phyloP scores from a whole-genome alignment of 371 early-diverging fungal genomes.

The Synchytrium microbalum region DNA sequence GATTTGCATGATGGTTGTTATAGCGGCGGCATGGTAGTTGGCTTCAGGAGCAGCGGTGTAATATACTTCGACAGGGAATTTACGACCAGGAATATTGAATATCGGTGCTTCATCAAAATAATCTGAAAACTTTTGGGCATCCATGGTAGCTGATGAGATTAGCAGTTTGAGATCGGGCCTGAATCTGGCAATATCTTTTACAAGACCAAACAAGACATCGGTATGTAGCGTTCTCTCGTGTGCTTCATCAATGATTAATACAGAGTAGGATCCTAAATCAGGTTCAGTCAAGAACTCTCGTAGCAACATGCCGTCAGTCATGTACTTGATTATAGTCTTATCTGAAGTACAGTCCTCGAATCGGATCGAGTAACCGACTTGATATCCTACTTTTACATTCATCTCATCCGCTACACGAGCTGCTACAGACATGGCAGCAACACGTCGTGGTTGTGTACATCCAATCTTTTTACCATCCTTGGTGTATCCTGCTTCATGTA shows the following conservation, averaged over 20 bases:
- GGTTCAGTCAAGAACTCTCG: constrained; percentile 98
- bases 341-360: constrained; percentile 96
- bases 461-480: constrained; percentile 84
- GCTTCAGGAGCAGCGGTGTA: constrained; percentile 95
- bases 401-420: constrained; percentile 95
- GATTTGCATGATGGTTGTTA: constrained; percentile 92
- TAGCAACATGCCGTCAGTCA: constrained; percentile 99
- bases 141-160: constrained; percentile 98
- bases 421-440: constrained; percentile 98
- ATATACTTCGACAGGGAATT: constrained; percentile 88
- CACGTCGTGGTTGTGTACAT: constrained; percentile 98
- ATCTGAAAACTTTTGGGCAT: constrained; percentile 90
- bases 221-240: constrained; percentile 99
- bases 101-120: constrained; percentile 96
- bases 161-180: constrained; percentile 88
- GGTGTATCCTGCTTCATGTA: constrained; percentile 91
- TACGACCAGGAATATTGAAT: constrained; percentile 88
- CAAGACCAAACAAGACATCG: constrained; percentile 94
- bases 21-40: constrained; percentile 93
- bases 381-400: constrained; percentile 83
- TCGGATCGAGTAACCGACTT: constrained; percentile 97
- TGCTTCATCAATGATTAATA: constrained; percentile 98
- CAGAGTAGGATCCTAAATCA: constrained; percentile 81
- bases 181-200: constrained; percentile 93
- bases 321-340: constrained; percentile 91